Percentiles rank a stretch among this genome's conserved stretches.
Conservation (phyloP, 176 grass and related monocot species). For the Miscanthus lutarioriparius region DNA sequence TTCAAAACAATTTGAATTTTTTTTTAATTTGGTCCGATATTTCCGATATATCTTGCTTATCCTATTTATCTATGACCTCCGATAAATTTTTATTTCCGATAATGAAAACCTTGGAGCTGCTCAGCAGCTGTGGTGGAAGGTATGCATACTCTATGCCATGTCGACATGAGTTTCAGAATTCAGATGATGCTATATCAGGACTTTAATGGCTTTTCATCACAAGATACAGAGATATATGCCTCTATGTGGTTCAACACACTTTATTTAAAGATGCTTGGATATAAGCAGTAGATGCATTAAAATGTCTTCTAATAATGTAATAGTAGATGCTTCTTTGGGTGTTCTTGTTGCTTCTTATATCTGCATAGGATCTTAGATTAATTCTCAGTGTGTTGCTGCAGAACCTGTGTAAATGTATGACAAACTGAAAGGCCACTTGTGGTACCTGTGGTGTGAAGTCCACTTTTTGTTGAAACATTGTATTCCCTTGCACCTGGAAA, state of each 20-base stretch:
- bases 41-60: too few relatives aligned
- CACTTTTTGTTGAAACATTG: background rate
- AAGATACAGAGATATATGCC: background rate
- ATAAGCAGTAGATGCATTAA: background rate
- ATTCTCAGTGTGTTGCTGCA: background rate
- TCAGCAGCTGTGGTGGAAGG: background rate
- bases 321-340: background rate
- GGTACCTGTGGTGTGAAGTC: background rate
- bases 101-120: too few relatives aligned
- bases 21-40: too few relatives aligned
- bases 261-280: background rate
- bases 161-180: too few relatives aligned
- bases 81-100: too few relatives aligned
- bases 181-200: too few relatives aligned
- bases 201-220: too few relatives aligned
- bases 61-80: too few relatives aligned
- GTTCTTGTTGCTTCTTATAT: background rate
- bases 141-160: too few relatives aligned
- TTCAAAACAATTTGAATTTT: too few relatives aligned
- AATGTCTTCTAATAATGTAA: conserved; percentile 7
- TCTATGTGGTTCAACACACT: background rate
- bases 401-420: background rate
- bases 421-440: background rate
- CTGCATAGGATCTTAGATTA: background rate
- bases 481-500: background rate